phyloP scores from a whole-genome alignment of 148 eudicot genomes.

The Heliosperma pusillum region DNA sequence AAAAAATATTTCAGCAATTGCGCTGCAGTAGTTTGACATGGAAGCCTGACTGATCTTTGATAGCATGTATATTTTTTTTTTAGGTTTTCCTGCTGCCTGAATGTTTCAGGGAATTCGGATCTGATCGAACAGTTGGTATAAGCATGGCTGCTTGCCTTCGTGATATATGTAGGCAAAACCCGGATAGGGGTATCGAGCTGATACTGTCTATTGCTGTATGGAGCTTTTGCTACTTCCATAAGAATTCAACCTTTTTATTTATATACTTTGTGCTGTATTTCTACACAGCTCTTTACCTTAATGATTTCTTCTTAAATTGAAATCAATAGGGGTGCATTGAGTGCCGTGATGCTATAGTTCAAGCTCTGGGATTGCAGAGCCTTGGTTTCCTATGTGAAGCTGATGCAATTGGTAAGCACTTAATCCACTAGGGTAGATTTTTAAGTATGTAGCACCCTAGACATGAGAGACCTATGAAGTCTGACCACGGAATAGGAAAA shows the following conservation, averaged over 20 bases:
- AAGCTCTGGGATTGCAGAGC: conserved; percentile 79
- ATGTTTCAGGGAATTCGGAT: conserved; percentile 40
- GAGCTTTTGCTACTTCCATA: conserved; percentile 18
- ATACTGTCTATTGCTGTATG: conserved; percentile 89
- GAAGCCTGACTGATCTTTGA: not conserved
- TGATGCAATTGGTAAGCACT: conserved; percentile 73
- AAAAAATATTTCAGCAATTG: not conserved
- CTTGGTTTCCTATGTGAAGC: conserved; percentile 94
- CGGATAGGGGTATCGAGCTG: conserved; percentile 94
- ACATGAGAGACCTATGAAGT: not conserved
- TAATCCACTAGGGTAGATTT: not conserved
- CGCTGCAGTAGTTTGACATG: not conserved
- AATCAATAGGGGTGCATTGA: conserved; percentile 79
- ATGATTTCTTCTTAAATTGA: conserved; percentile 26
- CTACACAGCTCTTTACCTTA: not conserved
- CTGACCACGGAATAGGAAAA: not conserved
- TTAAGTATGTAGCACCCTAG: not conserved
- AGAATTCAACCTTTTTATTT: not conserved
- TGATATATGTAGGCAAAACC: conserved; percentile 80
- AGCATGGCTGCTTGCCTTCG: conserved; percentile 81
- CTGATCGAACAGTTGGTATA: conserved; percentile 50
- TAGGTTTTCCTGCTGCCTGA: conserved; percentile 72
- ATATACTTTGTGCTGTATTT: not conserved
- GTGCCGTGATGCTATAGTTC: conserved; percentile 54
- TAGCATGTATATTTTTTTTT: conserved; percentile 14